Base-by-base conservation (phyloP, 1,284 basidiomycete genomes). In the Ceratobasidium sp. region DNA sequence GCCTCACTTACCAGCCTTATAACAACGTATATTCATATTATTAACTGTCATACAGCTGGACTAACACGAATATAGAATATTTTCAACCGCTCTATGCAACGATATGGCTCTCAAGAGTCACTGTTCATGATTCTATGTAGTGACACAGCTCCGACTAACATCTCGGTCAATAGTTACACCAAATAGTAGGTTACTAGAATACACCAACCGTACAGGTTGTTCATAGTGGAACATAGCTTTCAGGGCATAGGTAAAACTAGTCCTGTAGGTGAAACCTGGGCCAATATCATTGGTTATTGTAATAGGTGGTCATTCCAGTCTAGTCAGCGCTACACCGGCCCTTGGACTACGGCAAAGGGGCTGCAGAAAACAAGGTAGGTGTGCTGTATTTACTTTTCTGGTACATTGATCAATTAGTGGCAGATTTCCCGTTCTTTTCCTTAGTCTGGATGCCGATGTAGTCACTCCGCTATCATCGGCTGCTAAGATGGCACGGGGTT, bases 391-490 rank as follows among this genome's bases (percentile, higher is more conserved):
- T n/a, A n/a, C n/a, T n/a, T n/a, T 45, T 10, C 4, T 45, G 30
- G 14, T 50, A 23, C 28, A 2, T 3, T 26, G n/a, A n/a, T 12
- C n/a, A n/a, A n/a, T 23, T n/a, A n/a, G n/a, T n/a, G n/a, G n/a
- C n/a, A 77, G 74, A 21, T 71, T 71, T 72, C 76, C 77, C 3
- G 62, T 78, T 18, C 43, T 76, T 26, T 77, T 78, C 65, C 10
- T 76, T 34, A 75, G 76, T n/a, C 73, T 72, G n/a, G 74, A 72
- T 0, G 74, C 74, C 41, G 77, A 78, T 55, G 76, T 76, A 3
- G 77, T 78, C 61, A 78, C 77, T 12, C 77, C 77, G 2, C 67
- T 76, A 1, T 32, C 69, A 0, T 60, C 76, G 0, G 77, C 77
- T 1, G 50, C 46, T 1, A 64, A 50, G 57, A 77, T 77, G 77